Percentiles rank a stretch among this genome's conserved stretches.
Conservation (phyloP, 78 protist genomes). For the Dictyostelium purpureum region DNA sequence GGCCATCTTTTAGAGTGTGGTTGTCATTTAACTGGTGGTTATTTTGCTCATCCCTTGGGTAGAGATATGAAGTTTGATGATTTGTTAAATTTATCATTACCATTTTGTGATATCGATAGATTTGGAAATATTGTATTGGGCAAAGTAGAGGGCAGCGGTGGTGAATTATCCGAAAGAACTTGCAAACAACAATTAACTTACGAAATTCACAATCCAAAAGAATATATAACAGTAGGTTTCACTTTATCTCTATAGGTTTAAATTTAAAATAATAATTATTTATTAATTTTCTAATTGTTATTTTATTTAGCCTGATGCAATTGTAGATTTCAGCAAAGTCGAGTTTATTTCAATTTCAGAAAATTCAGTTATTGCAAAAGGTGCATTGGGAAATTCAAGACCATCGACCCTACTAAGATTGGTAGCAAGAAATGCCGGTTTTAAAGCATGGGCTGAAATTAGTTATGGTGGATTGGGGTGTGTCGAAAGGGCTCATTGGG, state of each 20-base stretch:
- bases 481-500: slow-evolving; percentile 68
- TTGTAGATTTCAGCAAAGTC: slow-evolving; percentile 46
- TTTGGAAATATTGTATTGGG: slow-evolving; percentile 44
- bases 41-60: slow-evolving; percentile 70
- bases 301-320: slow-evolving; percentile 27
- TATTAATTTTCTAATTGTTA: background rate
- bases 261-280: background rate
- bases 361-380: slow-evolving; percentile 44
- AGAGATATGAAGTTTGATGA: slow-evolving; percentile 22
- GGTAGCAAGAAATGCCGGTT: slow-evolving; percentile 62
- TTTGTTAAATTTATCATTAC: slow-evolving; percentile 35
- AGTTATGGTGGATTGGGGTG: slow-evolving; percentile 76
- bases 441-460: slow-evolving; percentile 70
- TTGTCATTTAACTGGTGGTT: slow-evolving; percentile 76
- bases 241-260: background rate
- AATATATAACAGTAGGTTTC: slow-evolving; percentile 30
- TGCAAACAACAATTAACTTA: slow-evolving; percentile 74
- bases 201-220: slow-evolving; percentile 60
- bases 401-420: slow-evolving; percentile 46
- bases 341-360: slow-evolving; percentile 14
- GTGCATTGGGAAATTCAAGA: slow-evolving; percentile 26
- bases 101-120: slow-evolving; percentile 60
- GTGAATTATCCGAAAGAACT: slow-evolving; percentile 57
- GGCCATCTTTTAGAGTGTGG: slow-evolving; percentile 75
- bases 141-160: slow-evolving; percentile 68